Percentiles rank a stretch among this genome's conserved stretches.
Evolutionary conservation across 73 alveolate genomes (phyloP).

Genomic region (Breviolum minutum): DNA sequence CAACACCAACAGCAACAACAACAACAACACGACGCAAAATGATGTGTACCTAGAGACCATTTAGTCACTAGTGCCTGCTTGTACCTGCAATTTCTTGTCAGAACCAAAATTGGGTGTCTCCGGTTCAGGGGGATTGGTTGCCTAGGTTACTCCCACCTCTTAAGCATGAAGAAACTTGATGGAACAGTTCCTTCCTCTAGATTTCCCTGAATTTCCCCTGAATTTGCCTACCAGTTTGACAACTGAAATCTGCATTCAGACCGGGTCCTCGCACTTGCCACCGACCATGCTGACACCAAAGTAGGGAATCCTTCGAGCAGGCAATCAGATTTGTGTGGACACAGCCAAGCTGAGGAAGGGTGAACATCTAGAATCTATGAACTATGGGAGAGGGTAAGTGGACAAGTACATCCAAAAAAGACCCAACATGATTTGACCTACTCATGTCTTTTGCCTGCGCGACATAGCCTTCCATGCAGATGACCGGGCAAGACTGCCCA

Average conservation of each 20-base stretch:
- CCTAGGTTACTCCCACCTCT: too few species aligned
- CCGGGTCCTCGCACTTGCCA: conserved; percentile 57
- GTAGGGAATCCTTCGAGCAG: background rate
- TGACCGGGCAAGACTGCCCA: conserved; percentile 7
- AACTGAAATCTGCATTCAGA: background rate
- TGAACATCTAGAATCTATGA: background rate
- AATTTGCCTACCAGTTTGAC: too few species aligned
- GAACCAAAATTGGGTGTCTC: too few species aligned
- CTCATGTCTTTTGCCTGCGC: background rate
- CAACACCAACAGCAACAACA: background rate
- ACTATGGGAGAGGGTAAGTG: background rate
- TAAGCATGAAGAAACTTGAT: too few species aligned
- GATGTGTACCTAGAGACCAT: too few species aligned
- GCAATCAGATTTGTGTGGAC: background rate
- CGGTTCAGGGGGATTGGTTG: too few species aligned
- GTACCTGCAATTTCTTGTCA: too few species aligned
- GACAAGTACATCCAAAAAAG: too few species aligned
- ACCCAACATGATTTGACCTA: background rate
- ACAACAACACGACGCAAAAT: too few species aligned
- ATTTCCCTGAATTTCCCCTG: too few species aligned
- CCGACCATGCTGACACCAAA: background rate
- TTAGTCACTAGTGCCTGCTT: too few species aligned
- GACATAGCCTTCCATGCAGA: background rate
- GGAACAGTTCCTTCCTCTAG: too few species aligned
- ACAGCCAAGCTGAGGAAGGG: background rate